phyloP scores from a whole-genome alignment of 306 rosid genomes.

The Albizia julibrissin region DNA sequence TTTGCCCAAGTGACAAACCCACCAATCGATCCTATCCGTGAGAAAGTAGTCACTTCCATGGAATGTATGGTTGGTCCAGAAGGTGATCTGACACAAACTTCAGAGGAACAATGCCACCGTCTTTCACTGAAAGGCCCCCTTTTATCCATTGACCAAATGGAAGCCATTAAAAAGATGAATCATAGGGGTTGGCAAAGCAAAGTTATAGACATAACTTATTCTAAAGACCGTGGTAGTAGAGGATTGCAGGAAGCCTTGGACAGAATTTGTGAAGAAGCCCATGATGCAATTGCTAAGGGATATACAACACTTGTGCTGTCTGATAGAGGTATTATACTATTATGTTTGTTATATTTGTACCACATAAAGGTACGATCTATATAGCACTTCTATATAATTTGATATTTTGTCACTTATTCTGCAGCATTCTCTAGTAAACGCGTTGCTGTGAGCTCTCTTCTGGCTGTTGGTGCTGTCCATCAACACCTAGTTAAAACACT shows the following conservation, averaged over 20 bases:
- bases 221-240: constrained; percentile 70
- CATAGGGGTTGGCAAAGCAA: constrained; percentile 88
- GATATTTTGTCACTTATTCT: constrained; percentile 28
- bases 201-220: constrained; percentile 88
- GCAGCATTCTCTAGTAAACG: constrained; percentile 81
- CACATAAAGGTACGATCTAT: constrained; percentile 20
- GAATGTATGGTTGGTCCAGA: constrained; percentile 98
- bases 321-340: constrained; percentile 80
- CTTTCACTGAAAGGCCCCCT: constrained; percentile 93
- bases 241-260: constrained; percentile 89
- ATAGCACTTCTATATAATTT: constrained; percentile 13
- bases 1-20: constrained; percentile 99
- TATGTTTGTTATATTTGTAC: constrained; percentile 16
- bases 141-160: constrained; percentile 72
- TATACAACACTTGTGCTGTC: constrained; percentile 86
- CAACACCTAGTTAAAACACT: constrained; percentile 87
- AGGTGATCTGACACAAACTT: constrained; percentile 90
- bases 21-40: constrained; percentile 96
- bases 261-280: constrained; percentile 84
- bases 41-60: constrained; percentile 96
- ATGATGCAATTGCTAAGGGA: constrained; percentile 77
- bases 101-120: constrained; percentile 90
- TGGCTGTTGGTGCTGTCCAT: constrained; percentile 97
- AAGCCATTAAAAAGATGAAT: constrained; percentile 85
- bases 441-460: constrained; percentile 91